These are phyloP conservation scores for Alternaria triticina DNA, from an alignment of 2,329 filamentous ascomycete genomes.

Conservation along the genomic window DNA sequence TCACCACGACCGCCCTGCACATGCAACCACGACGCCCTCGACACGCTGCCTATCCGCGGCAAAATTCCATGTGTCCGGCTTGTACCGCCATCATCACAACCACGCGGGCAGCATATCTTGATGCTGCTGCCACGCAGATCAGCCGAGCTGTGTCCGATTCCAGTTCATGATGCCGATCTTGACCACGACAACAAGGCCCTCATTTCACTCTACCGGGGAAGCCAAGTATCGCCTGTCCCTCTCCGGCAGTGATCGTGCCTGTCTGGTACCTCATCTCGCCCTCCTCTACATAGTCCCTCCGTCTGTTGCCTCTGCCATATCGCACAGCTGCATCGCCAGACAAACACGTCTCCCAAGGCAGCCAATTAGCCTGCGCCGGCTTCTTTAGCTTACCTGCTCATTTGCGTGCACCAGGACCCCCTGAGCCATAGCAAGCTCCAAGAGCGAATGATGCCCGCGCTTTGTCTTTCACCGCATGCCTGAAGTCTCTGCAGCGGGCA, in stretches of 20 bases:
- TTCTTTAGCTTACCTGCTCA: conserved; percentile 28
- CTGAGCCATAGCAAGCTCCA: conserved; percentile 5
- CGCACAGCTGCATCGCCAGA: conserved; percentile 6
- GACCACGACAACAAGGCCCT: conserved; percentile 1
- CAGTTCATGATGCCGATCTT: conserved; percentile 7
- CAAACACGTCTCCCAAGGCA: background rate
- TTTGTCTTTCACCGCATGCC: conserved; percentile 17
- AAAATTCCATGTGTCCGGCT: conserved; percentile 3
- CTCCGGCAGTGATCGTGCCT: conserved; percentile 1
- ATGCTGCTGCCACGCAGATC: conserved; percentile 8
- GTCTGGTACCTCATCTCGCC: background rate
- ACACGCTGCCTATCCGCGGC: background rate
- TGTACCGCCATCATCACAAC: background rate
- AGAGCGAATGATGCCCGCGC: conserved; percentile 4
- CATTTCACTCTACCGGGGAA: background rate
- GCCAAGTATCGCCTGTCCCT: background rate
- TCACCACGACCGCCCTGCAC: background rate
- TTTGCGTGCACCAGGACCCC: conserved; percentile 35
- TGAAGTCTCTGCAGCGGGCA: conserved; percentile 28
- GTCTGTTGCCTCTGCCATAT: background rate
- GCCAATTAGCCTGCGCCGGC: conserved; percentile 7
- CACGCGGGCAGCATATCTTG: conserved; percentile 1
- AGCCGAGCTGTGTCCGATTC: conserved; percentile 13
- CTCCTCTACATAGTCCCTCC: background rate
- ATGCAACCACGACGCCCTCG: background rate